phyloP scores from a whole-genome alignment of 2,329 filamentous ascomycete species.

The Penicillium concentricum region DNA sequence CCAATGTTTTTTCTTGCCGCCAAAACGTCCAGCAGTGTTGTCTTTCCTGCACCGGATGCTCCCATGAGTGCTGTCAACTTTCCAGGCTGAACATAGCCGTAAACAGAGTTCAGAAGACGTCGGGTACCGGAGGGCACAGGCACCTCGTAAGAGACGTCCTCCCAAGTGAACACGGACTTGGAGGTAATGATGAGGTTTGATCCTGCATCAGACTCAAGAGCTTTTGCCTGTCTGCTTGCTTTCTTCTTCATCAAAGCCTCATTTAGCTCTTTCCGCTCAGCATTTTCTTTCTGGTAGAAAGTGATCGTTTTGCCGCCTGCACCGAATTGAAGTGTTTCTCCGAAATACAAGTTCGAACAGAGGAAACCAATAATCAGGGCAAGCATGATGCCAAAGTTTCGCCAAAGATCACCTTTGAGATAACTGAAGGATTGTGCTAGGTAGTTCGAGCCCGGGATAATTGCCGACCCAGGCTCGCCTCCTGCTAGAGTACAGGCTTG shows the following conservation, averaged over 20 bases:
- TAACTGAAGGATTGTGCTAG: conserved; percentile 69
- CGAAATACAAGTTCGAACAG: conserved; percentile 39
- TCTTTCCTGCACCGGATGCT: conserved; percentile 73
- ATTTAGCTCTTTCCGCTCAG: conserved; percentile 39
- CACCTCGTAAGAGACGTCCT: conserved; percentile 52
- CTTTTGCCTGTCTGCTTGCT: conserved; percentile 35
- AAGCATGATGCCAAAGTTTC: conserved; percentile 48
- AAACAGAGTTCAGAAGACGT: conserved; percentile 47
- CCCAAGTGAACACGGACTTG: conserved; percentile 57
- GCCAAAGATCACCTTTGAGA: conserved; percentile 67
- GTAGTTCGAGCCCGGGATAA: conserved; percentile 67
- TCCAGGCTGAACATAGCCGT: conserved; percentile 52
- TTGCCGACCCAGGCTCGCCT: conserved; percentile 61
- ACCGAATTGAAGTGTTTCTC: conserved; percentile 40
- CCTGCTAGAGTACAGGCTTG: conserved; percentile 81
- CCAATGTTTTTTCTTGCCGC: conserved; percentile 65
- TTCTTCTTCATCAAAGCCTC: conserved; percentile 42
- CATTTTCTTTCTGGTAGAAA: conserved; percentile 42
- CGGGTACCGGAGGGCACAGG: conserved; percentile 48
- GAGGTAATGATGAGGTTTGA: conserved; percentile 53
- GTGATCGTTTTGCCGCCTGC: conserved; percentile 45
- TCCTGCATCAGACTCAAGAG: conserved; percentile 34
- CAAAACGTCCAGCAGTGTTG: conserved; percentile 77
- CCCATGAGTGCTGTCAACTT: conserved; percentile 53
- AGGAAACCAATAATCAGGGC: conserved; percentile 38